These are phyloP conservation scores for Saccharata proteae DNA, from an alignment of 2,329 filamentous ascomycete species.

Conservation along the genomic window DNA sequence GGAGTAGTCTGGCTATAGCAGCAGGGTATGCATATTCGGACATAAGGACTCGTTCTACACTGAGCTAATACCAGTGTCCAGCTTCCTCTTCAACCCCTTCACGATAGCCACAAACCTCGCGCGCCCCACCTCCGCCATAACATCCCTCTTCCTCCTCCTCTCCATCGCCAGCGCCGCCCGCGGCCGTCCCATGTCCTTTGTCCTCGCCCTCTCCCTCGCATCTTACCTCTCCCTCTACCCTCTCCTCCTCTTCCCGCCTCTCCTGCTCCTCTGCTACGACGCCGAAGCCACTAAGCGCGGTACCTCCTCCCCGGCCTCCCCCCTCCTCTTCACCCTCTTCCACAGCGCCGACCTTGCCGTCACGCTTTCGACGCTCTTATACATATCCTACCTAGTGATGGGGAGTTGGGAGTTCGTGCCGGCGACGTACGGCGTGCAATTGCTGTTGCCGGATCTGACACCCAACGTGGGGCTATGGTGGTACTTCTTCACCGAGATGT, in stretches of 20 bases:
- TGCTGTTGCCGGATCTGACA: slow-evolving; percentile 81
- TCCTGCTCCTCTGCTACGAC: slow-evolving; percentile 72
- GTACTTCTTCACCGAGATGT: slow-evolving; percentile 99
- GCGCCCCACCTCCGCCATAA: slow-evolving; percentile 78
- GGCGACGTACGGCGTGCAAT: slow-evolving; percentile 85
- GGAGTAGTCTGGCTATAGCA: slow-evolving; percentile 63
- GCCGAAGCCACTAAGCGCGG: slow-evolving; percentile 24
- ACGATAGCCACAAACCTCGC: slow-evolving; percentile 84
- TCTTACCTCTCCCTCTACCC: slow-evolving; percentile 91
- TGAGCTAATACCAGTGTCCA: slow-evolving; percentile 25
- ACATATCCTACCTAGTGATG: slow-evolving; percentile 60
- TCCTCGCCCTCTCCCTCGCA: slow-evolving; percentile 76
- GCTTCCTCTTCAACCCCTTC: slow-evolving; percentile 90
- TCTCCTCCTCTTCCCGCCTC: slow-evolving; percentile 69
- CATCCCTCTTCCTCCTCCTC: slow-evolving; percentile 74
- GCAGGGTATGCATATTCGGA: slow-evolving; percentile 47
- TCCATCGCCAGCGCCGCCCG: slow-evolving; percentile 69
- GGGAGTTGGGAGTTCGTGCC: slow-evolving; percentile 77
- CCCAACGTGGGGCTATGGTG: slow-evolving; percentile 97
- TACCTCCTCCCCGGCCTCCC: slow-evolving; percentile 16
- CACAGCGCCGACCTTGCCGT: slow-evolving; percentile 42
- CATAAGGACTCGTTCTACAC: background rate
- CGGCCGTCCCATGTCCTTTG: slow-evolving; percentile 59
- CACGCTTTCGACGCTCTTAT: slow-evolving; percentile 51
- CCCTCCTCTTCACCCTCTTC: slow-evolving; percentile 40